Evolutionary conservation across 257 asterid species (phyloP), one percentile per base, ranked within the genome.

Genomic region (Craterostigma plantagineum): DNA sequence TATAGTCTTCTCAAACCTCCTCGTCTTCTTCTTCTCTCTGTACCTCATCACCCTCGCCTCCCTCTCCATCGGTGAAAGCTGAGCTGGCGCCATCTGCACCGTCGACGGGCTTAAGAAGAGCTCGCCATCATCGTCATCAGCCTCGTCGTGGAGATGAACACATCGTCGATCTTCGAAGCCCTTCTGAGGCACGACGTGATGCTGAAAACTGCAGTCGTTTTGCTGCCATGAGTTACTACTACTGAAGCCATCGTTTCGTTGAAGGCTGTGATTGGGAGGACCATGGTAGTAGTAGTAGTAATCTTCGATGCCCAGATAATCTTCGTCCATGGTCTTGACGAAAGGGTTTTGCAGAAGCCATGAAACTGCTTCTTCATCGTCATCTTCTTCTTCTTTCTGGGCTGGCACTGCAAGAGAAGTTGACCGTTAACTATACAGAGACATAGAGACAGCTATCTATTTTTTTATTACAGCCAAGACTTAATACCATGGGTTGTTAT

Each of bases 1-100:
- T 4, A 83, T 83, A 10, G 91, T 76, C 68, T 79, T 83, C 59
- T 79, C 95, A 39, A 83, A 83, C 48, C 63, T 83, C 16, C 95
- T 61, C 4, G 54, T 68, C 68, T 76, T 83, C 65, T 83, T 83
- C 75, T 83, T 83, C 75, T 83, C 95, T 48, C 83, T 58, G 63
- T 79, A 83, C 59, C 95, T 69, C 30, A 76, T 16, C 12, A 83
- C 93, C 43, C 93, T 61, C 0, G 95, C 93, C 38, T 76, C 93
- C 51, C 93, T 69, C 40, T 79, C 91, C 71, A 65, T 55, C 7
- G 72, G 72, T 42, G 62, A 59, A 3, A 76, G 83, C 57, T 70
- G 86, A 42, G 59, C 47, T 5, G 91, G 71, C 18, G 48, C 30
- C 30, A 63, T 43, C 42, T 63, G 71, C 5, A 71, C 49, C 30